Evolutionary conservation across 148 eudicot genomes (phyloP).

Genomic region (Talinum fruticosum): DNA sequence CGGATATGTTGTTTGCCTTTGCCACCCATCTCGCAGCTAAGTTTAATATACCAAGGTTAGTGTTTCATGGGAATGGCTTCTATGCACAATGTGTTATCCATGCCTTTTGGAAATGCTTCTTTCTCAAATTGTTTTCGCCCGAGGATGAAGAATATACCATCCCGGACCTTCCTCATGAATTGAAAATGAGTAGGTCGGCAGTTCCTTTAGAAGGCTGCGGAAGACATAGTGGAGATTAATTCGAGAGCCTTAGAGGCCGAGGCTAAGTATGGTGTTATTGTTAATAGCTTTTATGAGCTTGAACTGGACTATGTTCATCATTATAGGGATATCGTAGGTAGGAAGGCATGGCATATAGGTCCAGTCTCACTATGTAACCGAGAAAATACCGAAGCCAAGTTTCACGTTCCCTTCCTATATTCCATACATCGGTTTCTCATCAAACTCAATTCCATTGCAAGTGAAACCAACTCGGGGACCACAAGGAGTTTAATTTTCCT

Average conservation of each 20-base stretch:
- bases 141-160: constrained; percentile 31
- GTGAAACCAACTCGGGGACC: too few species aligned
- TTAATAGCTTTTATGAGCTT: constrained; percentile 35
- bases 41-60: constrained; percentile 34
- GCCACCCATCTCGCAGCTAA: constrained; percentile 34
- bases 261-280: constrained; percentile 27
- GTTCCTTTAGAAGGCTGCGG: constrained; percentile 5
- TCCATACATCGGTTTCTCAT: too few species aligned
- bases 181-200: constrained; percentile 20
- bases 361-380: constrained; percentile 35
- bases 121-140: constrained; percentile 17
- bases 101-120: constrained; percentile 15
- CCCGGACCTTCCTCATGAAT: constrained; percentile 35
- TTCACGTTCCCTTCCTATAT: too few species aligned
- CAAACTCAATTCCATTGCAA: too few species aligned
- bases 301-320: constrained; percentile 26
- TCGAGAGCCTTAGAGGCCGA: constrained; percentile 23
- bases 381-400: constrained; percentile 23
- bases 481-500: too few species aligned
- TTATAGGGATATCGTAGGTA: constrained; percentile 23
- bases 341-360: constrained; percentile 37
- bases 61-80: constrained; percentile 26
- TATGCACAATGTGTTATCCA: constrained; percentile 21
- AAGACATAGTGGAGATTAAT: background rate
- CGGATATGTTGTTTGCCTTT: constrained; percentile 34